Conservation (phyloP, 352 stramenopile species). For the Phytophthora europaea region DNA sequence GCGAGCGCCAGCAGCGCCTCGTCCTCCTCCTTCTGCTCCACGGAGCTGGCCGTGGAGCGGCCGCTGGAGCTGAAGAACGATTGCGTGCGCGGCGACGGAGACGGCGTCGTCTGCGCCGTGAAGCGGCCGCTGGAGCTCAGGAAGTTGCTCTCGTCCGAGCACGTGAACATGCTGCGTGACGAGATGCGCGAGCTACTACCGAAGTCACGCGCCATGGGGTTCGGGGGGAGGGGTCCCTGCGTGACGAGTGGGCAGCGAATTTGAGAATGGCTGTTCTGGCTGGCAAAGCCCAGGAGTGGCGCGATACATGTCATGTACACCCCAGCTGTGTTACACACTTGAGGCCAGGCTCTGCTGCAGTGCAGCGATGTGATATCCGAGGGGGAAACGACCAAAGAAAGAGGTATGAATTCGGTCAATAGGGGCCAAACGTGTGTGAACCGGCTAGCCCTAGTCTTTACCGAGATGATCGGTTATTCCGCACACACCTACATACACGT, state of each 20-base stretch:
- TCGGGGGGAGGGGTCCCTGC: neutral
- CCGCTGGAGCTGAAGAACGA: slow-evolving; percentile 45
- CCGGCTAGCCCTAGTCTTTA: no score
- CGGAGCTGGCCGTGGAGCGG: slow-evolving; percentile 16
- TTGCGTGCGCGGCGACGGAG: slow-evolving; percentile 25
- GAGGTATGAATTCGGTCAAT: no score
- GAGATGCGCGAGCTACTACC: slow-evolving; percentile 30
- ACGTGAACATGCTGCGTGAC: slow-evolving; percentile 39
- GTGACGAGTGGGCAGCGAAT: slow-evolving; percentile 24
- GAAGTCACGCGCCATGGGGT: slow-evolving; percentile 20
- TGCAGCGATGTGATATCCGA: neutral
- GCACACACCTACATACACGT: no score
- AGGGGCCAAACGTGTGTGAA: no score
- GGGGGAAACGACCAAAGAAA: no score
- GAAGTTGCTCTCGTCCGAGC: slow-evolving; percentile 32
- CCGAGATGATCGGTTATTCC: no score
- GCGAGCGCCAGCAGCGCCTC: slow-evolving; percentile 35
- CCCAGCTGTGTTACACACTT: slow-evolving; percentile 32
- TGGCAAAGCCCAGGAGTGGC: slow-evolving; percentile 17
- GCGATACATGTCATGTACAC: neutral
- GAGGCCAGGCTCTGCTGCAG: neutral
- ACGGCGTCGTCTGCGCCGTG: slow-evolving; percentile 10
- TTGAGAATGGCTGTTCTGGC: slow-evolving; percentile 30
- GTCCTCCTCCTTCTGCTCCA: slow-evolving; percentile 33
- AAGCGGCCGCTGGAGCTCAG: slow-evolving; percentile 17